Conservation (phyloP, 495 filamentous ascomycete genomes). For the Bryoglossum gracile region DNA sequence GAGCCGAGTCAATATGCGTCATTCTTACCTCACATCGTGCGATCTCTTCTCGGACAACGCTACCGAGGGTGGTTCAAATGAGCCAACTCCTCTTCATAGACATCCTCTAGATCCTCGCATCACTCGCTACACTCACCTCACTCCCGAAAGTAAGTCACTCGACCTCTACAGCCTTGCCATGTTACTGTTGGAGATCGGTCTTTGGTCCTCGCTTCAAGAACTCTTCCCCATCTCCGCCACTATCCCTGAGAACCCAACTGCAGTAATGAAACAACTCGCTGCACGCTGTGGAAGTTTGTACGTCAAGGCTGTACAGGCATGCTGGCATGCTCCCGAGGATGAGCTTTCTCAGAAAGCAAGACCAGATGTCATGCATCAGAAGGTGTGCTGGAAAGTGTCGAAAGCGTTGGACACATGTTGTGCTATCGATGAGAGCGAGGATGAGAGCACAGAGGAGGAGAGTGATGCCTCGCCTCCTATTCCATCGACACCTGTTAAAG, state of each 20-base stretch:
- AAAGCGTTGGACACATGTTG: conserved; percentile 36
- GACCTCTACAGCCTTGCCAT: conserved; percentile 84
- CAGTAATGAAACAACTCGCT: conserved; percentile 50
- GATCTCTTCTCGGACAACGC: conserved; percentile 71
- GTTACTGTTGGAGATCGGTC: conserved; percentile 75
- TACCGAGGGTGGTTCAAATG: conserved; percentile 28
- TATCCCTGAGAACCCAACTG: conserved; percentile 22
- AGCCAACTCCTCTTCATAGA: conserved; percentile 49
- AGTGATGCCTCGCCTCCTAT: conserved; percentile 18
- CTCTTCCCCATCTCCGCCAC: conserved; percentile 35
- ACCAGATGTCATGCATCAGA: conserved; percentile 33
- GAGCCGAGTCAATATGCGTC: conserved; percentile 56
- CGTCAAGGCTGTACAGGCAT: conserved; percentile 72
- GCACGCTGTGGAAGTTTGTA: conserved; percentile 72
- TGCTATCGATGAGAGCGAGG: conserved; percentile 29
- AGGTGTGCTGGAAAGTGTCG: conserved; percentile 34
- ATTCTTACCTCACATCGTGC: conserved; percentile 72
- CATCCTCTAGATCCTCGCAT: conserved; percentile 68
- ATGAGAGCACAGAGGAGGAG: conserved; percentile 15
- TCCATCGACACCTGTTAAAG: conserved; percentile 7
- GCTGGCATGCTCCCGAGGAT: conserved; percentile 68
- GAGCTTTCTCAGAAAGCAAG: conserved; percentile 34
- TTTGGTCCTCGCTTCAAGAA: conserved; percentile 73
- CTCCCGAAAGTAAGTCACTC: conserved; percentile 50
- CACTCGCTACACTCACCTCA: conserved; percentile 42